Evolutionary conservation across 1,284 basidiomycete species (phyloP).

Genomic region (Coniophora puteana): DNA sequence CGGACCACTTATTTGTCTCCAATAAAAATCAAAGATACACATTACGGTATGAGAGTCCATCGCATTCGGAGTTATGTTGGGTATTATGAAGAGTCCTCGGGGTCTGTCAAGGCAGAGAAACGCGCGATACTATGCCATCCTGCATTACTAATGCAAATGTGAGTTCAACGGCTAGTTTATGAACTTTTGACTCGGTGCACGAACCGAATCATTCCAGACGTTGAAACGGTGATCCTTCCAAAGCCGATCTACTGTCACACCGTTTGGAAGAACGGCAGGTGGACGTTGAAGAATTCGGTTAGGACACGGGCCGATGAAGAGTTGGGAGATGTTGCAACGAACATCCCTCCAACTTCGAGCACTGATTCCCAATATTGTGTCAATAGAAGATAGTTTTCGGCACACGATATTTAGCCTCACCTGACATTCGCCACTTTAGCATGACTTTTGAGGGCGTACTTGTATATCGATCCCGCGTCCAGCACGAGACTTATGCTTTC

Average conservation of each 20-base stretch:
- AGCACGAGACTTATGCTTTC: constrained; percentile 63
- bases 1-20: no score
- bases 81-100: background rate
- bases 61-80: background rate
- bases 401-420: constrained; percentile 36
- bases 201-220: constrained; percentile 46
- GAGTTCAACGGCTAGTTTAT: no score
- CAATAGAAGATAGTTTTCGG: constrained; percentile 8
- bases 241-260: constrained; percentile 59
- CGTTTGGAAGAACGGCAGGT: constrained; percentile 35
- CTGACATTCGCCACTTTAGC: constrained; percentile 66
- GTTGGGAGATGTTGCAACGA: constrained; percentile 54
- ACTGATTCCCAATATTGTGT: constrained; percentile 28
- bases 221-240: constrained; percentile 66
- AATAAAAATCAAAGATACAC: no score
- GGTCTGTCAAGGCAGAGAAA: constrained; percentile 4
- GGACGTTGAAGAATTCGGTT: constrained; percentile 27
- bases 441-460: constrained; percentile 62
- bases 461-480: constrained; percentile 64
- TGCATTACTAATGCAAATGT: background rate
- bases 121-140: constrained; percentile 2
- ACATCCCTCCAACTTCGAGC: constrained; percentile 66
- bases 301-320: constrained; percentile 41
- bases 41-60: no score
- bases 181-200: no score